Evolutionary conservation across 495 filamentous ascomycete species (phyloP).

Genomic region (Penicillium taxi): DNA sequence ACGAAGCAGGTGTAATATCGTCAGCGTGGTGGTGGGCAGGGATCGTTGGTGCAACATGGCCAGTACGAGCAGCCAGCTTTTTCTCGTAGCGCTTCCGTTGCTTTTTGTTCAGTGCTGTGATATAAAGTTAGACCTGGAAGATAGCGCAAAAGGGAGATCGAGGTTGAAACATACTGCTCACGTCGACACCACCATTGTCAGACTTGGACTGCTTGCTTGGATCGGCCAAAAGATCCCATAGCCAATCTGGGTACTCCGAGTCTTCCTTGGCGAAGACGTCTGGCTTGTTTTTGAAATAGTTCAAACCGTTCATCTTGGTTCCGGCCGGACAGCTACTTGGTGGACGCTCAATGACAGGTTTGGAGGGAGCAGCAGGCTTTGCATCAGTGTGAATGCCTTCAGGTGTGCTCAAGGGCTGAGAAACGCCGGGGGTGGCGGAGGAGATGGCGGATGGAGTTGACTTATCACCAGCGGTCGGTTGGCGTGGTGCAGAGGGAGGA

Average conservation of each 20-base stretch:
- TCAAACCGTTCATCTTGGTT: constrained; percentile 67
- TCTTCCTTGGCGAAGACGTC: constrained; percentile 68
- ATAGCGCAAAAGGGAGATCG: background rate
- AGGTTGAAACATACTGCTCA: constrained; percentile 51
- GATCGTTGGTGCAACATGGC: constrained; percentile 62
- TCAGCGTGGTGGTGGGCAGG: constrained; percentile 77
- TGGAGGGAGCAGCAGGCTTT: constrained; percentile 19
- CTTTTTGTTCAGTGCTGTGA: constrained; percentile 44
- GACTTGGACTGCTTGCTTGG: constrained; percentile 26
- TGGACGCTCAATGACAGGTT: constrained; percentile 20
- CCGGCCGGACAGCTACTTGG: constrained; percentile 56
- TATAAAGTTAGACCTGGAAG: constrained; percentile 2
- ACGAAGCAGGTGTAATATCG: constrained; percentile 60
- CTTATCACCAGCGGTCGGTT: constrained; percentile 28
- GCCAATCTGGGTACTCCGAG: constrained; percentile 81
- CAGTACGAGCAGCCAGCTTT: constrained; percentile 55
- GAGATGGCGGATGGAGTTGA: constrained; percentile 37
- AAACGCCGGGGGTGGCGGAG: constrained; percentile 38
- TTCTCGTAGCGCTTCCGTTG: constrained; percentile 56
- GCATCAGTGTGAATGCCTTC: constrained; percentile 27
- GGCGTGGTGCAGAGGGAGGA: constrained; percentile 47
- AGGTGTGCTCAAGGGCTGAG: constrained; percentile 39
- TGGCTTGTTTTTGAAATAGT: constrained; percentile 77
- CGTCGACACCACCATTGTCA: constrained; percentile 35
- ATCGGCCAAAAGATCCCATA: constrained; percentile 70